Conservation (phyloP, 2,329 filamentous ascomycete species). For the Capronia coronata region DNA sequence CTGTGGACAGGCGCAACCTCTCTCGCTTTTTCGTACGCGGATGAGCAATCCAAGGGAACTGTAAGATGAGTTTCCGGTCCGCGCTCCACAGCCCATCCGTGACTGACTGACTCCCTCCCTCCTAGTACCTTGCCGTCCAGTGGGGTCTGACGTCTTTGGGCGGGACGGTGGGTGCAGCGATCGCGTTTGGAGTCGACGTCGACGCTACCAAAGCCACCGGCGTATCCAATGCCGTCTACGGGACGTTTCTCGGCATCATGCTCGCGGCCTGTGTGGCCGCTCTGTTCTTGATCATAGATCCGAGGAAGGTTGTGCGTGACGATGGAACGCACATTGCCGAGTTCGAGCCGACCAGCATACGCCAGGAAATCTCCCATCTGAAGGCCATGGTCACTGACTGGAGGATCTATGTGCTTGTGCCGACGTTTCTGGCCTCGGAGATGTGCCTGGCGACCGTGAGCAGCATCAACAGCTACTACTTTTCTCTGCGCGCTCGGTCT, state of each 20-base stretch:
- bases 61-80: background rate
- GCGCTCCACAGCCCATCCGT: background rate
- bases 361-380: background rate
- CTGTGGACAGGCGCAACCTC: background rate
- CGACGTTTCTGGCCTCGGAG: slow-evolving; percentile 12
- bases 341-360: slow-evolving; percentile 12
- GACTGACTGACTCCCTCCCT: too few relatives aligned
- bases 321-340: slow-evolving; percentile 24
- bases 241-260: slow-evolving; percentile 15
- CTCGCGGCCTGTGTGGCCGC: slow-evolving; percentile 10
- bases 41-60: slow-evolving; percentile 10
- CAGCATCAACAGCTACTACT: slow-evolving; percentile 14
- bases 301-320: slow-evolving; percentile 19
- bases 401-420: slow-evolving; percentile 11
- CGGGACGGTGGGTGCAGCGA: slow-evolving; percentile 15
- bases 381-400: slow-evolving; percentile 7
- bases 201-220: slow-evolving; percentile 7
- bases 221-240: slow-evolving; percentile 17
- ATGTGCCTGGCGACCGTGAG: slow-evolving; percentile 11
- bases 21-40: slow-evolving; percentile 4
- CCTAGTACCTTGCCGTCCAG: slow-evolving; percentile 17
- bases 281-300: slow-evolving; percentile 11
- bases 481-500: slow-evolving; percentile 17
- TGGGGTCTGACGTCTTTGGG: slow-evolving; percentile 13
- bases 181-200: slow-evolving; percentile 17